Percentiles rank a stretch among this genome's conserved stretches.
Evolutionary conservation across 2,329 filamentous ascomycete genomes (phyloP).

Genomic region (Pseudocercospora eumusae): DNA sequence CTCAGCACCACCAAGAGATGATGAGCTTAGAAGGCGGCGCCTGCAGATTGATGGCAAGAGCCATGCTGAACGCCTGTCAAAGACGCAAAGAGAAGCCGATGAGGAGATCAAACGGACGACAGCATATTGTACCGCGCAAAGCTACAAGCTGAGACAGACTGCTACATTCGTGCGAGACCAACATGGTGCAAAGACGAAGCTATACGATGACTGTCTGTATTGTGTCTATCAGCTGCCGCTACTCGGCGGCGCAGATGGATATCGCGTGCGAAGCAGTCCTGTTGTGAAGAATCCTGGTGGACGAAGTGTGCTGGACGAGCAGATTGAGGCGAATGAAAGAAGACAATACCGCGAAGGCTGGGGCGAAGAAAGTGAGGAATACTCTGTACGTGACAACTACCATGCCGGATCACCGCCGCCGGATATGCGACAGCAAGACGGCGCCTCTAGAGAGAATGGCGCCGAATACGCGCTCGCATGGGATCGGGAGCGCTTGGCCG

Average conservation of each 20-base stretch:
- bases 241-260: slow-evolving; percentile 81
- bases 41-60: slow-evolving; percentile 69
- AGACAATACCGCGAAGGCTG: slow-evolving; percentile 90
- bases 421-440: slow-evolving; percentile 19
- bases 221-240: slow-evolving; percentile 91
- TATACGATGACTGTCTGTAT: slow-evolving; percentile 97
- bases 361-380: slow-evolving; percentile 76
- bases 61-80: slow-evolving; percentile 90
- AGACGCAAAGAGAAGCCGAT: slow-evolving; percentile 74
- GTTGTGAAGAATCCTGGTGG: slow-evolving; percentile 91
- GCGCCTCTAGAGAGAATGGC: slow-evolving; percentile 18
- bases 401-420: slow-evolving; percentile 21
- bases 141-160: slow-evolving; percentile 85
- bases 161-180: slow-evolving; percentile 83
- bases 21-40: slow-evolving; percentile 65
- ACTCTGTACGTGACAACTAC: slow-evolving; percentile 38
- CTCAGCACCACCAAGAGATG: slow-evolving; percentile 64
- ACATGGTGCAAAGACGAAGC: slow-evolving; percentile 88
- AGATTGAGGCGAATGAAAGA: slow-evolving; percentile 91
- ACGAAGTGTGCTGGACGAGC: slow-evolving; percentile 87
- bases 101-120: slow-evolving; percentile 81
- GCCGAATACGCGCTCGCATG: slow-evolving; percentile 23
- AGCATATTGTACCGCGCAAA: slow-evolving; percentile 93
- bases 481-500: slow-evolving; percentile 25
- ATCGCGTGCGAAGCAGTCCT: slow-evolving; percentile 83